A percentile compares a stretch with the other conserved stretches of the same genome.
phyloP scores from a whole-genome alignment of 768 basidiomycete genomes.

The Mycena indigotica region DNA sequence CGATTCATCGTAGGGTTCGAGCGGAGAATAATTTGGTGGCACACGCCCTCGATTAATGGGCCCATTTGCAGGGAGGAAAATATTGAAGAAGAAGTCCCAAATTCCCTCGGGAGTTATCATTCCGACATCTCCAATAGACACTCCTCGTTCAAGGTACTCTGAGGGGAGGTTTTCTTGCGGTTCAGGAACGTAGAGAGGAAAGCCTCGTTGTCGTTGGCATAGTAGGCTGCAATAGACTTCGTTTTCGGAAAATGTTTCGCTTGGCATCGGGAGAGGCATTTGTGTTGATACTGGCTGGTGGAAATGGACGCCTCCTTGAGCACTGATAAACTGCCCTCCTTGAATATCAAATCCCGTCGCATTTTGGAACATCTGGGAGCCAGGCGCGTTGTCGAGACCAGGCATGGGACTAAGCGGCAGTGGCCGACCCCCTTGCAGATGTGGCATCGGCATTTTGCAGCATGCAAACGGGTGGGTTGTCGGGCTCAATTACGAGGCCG shows the following conservation, averaged over 20 bases:
- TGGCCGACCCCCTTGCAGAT: too few species aligned
- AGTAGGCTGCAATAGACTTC: background rate
- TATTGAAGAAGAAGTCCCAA: conserved; percentile 39
- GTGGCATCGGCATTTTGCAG: too few species aligned
- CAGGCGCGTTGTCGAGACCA: too few species aligned
- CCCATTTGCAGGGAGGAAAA: conserved; percentile 26
- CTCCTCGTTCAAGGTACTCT: conserved; percentile 26
- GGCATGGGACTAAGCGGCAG: too few species aligned
- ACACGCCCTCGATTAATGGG: conserved; percentile 30
- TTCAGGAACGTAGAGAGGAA: conserved; percentile 34
- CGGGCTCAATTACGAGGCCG: too few species aligned
- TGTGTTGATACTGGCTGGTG: background rate
- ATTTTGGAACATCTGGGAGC: conserved; percentile 2
- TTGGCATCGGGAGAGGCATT: background rate
- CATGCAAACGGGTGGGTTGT: too few species aligned
- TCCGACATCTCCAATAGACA: conserved; percentile 38
- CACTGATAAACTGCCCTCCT: background rate
- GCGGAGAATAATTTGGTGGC: conserved; percentile 27
- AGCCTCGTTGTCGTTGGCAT: conserved; percentile 24
- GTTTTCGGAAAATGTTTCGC: background rate
- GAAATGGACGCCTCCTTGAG: background rate
- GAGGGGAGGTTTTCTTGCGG: conserved; percentile 22
- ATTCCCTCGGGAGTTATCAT: conserved; percentile 30
- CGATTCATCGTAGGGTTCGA: background rate
- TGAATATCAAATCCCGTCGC: background rate